Conservation (phyloP, 495 filamentous ascomycete genomes). For the Sordaria brevicollis region DNA sequence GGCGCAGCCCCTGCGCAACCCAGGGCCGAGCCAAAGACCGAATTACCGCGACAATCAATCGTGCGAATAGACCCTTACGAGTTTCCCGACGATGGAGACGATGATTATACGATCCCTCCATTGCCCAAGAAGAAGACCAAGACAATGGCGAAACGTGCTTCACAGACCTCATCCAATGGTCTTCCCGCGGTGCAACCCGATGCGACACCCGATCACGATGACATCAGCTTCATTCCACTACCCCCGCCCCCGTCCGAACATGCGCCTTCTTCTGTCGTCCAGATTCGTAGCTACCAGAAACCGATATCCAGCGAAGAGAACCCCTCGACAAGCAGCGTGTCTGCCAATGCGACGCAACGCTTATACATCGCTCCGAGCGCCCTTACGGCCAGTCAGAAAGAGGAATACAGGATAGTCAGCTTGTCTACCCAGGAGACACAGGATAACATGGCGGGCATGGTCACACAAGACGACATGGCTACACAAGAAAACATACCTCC, state of each 20-base stretch:
- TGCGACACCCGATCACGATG: background rate
- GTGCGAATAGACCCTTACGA: background rate
- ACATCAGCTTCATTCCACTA: background rate
- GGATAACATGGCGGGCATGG: background rate
- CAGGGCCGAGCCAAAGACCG: background rate
- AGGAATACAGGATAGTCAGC: slow-evolving; percentile 13
- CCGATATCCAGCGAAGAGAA: background rate
- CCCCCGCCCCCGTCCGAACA: background rate
- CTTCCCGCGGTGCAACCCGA: background rate
- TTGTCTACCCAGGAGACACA: slow-evolving; percentile 1
- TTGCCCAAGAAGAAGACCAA: background rate
- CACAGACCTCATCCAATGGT: background rate
- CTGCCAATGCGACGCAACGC: slow-evolving; percentile 1
- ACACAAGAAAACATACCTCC: background rate
- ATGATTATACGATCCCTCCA: slow-evolving; percentile 2
- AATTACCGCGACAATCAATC: background rate
- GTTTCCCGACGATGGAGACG: slow-evolving; percentile 1
- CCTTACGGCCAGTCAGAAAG: slow-evolving; percentile 21
- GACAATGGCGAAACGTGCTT: background rate
- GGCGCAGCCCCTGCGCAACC: background rate
- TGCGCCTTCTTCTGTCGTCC: background rate
- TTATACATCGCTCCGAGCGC: slow-evolving; percentile 17
- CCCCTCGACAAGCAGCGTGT: background rate
- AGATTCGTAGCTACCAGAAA: background rate
- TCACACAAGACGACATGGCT: background rate